Evolutionary conservation across 2,329 filamentous ascomycete genomes (phyloP), one percentile per base, ranked within the genome.

Genomic region (Coniochaeta ligniaria): DNA sequence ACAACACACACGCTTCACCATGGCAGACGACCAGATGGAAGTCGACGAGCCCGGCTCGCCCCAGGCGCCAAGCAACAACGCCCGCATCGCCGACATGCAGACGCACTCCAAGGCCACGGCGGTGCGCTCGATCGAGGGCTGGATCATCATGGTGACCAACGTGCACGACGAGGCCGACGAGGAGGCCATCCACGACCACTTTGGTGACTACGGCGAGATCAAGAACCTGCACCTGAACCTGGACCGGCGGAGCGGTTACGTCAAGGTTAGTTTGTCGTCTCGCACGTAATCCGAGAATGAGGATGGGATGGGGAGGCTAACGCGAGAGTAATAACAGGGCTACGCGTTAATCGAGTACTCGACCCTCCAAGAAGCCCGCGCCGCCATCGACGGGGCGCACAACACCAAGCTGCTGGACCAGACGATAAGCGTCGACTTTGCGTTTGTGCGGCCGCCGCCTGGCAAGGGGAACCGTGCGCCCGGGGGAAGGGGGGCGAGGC

Each of bases 101-200:
- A 93, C 90, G 7, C 83, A 85, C 68, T 80, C 83, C 41, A 88
- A 89, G 71, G 90, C 90, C 60, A 91, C 87, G 1, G 91, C 91
- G 26, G 91, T 95, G 62, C 90, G 91, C 68, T 92, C 89, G 60
- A 93, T 95, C 70, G 91, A 95, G 76, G 91, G 91, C 67, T 95
- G 91, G 91, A 95, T 95, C 74, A 81, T 95, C 69, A 86, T 92
- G 64, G 90, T 91, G 66, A 93, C 90, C 59, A 95, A 95, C 70
- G 88, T 95, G 36, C 91, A 95, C 77, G 91, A 95, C 72, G 91
- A 95, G 74, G 90, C 91, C 57, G 89, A 88, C 67, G 91, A 95
- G 76, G 91, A 95, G 77, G 87, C 90, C 54, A 74, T 95, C 60
- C 89, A 89, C 69, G 91, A 95, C 73, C 82, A 86, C 73, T 95